Percentiles rank a stretch among this genome's conserved stretches.
These are phyloP conservation scores for Daldinia eschscholtzii DNA, from an alignment of 2,329 filamentous ascomycete species.

Conservation along the genomic window DNA sequence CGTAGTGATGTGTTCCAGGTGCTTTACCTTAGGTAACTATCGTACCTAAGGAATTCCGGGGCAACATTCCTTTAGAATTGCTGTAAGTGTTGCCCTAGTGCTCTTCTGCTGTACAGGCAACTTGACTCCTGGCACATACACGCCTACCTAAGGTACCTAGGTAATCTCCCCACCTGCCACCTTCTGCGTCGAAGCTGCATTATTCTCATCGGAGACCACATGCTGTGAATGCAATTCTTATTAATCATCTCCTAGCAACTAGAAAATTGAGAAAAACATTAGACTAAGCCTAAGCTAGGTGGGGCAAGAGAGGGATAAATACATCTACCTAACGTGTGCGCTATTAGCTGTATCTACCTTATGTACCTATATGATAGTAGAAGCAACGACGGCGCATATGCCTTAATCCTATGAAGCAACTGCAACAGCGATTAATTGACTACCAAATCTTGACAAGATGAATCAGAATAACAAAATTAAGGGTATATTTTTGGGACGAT, in stretches of 20 bases:
- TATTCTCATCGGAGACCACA: not conserved
- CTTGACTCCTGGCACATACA: not conserved
- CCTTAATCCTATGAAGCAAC: not conserved
- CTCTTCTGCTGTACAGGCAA: not conserved
- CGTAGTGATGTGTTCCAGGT: not conserved
- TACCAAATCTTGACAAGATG: not conserved
- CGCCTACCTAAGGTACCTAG: not conserved
- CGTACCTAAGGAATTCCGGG: not conserved
- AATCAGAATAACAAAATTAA: not conserved
- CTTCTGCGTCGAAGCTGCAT: not conserved
- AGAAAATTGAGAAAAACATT: not conserved
- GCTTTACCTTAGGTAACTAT: not conserved
- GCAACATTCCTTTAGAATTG: not conserved
- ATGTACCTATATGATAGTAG: no score
- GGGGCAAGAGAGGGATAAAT: no score
- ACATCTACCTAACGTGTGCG: no score
- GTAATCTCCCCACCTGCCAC: slow-evolving; percentile 2
- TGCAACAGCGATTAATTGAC: not conserved
- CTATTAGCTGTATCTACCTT: no score
- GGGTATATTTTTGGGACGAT: not conserved
- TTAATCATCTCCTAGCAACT: not conserved
- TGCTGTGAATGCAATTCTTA: not conserved
- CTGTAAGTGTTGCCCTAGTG: not conserved
- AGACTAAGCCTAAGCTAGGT: not conserved
- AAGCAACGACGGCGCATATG: not conserved